Evolutionary conservation across 139 green algal species (phyloP).

Genomic region (Spirogloea muscicola): DNA sequence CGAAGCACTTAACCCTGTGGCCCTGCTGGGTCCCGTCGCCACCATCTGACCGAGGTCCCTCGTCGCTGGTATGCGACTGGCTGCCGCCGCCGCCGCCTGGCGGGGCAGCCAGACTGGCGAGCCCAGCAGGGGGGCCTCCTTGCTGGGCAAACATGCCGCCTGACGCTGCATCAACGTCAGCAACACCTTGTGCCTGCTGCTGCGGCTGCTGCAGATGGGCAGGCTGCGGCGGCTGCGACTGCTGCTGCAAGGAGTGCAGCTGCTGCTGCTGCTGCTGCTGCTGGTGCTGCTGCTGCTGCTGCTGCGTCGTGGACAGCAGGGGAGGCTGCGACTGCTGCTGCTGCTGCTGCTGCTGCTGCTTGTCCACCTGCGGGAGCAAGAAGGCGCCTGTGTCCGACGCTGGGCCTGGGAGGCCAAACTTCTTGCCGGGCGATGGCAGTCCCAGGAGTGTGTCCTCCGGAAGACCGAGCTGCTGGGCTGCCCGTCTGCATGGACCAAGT

Average conservation of each 20-base stretch:
- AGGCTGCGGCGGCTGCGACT: constrained; percentile 8
- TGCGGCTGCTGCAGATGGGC: background rate
- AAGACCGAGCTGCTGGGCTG: too few relatives aligned
- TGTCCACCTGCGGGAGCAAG: background rate
- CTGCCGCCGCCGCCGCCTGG: too few relatives aligned
- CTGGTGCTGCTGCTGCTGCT: background rate
- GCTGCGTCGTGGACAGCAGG: background rate
- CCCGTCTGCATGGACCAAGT: too few relatives aligned
- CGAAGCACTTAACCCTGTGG: constrained; percentile 43
- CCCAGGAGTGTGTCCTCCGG: too few relatives aligned
- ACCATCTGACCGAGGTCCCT: too few relatives aligned
- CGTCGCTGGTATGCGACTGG: too few relatives aligned
- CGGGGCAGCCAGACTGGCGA: too few relatives aligned
- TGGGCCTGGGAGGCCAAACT: too few relatives aligned
- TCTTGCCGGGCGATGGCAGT: too few relatives aligned
- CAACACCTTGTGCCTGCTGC: background rate
- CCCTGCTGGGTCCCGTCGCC: background rate
- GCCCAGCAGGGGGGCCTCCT: too few relatives aligned
- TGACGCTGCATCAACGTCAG: too few relatives aligned
- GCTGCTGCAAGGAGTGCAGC: background rate
- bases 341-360: constrained; percentile 16
- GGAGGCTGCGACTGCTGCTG: background rate
- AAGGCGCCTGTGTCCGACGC: background rate
- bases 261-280: constrained; percentile 18
- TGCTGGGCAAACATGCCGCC: too few relatives aligned